Base-by-base conservation (phyloP, 345 rosid genomes). In the Pseudoturritis turrita region DNA sequence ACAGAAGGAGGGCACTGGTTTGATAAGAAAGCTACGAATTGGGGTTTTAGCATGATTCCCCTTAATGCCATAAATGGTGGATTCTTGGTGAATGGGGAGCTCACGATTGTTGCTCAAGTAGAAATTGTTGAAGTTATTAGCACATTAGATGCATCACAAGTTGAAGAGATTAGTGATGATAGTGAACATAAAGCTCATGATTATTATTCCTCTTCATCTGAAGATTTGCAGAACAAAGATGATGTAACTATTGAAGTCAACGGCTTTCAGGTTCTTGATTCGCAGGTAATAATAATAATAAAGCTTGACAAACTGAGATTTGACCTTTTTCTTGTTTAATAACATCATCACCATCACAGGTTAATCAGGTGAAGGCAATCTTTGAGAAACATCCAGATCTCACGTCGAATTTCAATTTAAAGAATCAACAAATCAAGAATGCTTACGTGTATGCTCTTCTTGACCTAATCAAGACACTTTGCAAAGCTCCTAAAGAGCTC, bases 71-170 rank as follows among this genome's bases (percentile, higher is more conserved):
- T 13, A 26, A 40, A 58, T 19, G 6, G 45, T 58, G 63, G 46
- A 2, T 58, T 75, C 83, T 75, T 85, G 73, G 82, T 75, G 60
- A 83, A 85, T 76, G 92, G 85, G 56, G 76, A 79, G 3, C 77
- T 84, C 56, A 56, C 81, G 10, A 72, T 90, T 60, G 88, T 85
- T 82, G 92, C 87, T 78, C 89, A 90, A 78, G 85, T 88, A 71
- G 45, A 57, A 11, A 15, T 10, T 19, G 9, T 64, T 19, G 69
- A 29, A 47, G 44, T 37, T 28, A 47, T 21, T 29, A 0, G 36
- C 50, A 22, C 40, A 28, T 29, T 29, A 7, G 33, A 29, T 29
- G 6, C 33, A 29, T 5, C 45, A 53, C 51, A 13, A 21, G 33
- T 19, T 43, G 40, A 15, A 7, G 11, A 17, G 10, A 11, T 21